These are phyloP conservation scores for Porcisia deanei DNA, from an alignment of 208 protist species.

Conservation along the genomic window DNA sequence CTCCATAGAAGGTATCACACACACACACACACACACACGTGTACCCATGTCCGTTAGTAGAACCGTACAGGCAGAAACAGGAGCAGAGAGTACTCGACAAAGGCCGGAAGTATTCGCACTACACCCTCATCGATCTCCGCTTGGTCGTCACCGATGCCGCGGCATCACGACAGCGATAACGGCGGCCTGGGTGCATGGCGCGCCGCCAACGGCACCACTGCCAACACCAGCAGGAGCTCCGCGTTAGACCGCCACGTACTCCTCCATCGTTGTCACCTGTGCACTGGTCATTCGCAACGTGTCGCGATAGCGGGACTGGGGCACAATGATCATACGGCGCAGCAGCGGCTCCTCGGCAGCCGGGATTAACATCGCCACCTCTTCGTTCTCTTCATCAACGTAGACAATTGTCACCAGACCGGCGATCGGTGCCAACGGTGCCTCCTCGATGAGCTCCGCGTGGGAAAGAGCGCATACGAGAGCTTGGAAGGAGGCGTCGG, in stretches of 20 bases:
- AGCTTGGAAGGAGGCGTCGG: slow-evolving; percentile 24
- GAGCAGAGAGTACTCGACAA: not conserved
- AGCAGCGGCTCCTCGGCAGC: slow-evolving; percentile 53
- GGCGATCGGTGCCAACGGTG: slow-evolving; percentile 69
- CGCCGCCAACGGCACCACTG: not conserved
- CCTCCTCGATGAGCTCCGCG: slow-evolving; percentile 76
- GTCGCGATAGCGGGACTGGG: slow-evolving; percentile 32
- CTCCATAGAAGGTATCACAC: not conserved
- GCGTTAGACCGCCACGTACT: slow-evolving; percentile 53
- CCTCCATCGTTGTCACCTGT: slow-evolving; percentile 56
- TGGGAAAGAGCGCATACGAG: slow-evolving; percentile 83
- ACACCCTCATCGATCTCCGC: not conserved
- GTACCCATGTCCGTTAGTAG: no score
- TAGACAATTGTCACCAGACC: slow-evolving; percentile 61
- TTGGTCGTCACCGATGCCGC: not conserved
- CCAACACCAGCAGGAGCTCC: not conserved
- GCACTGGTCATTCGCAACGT: slow-evolving; percentile 46
- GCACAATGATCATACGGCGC: slow-evolving; percentile 71
- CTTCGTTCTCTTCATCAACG: slow-evolving; percentile 76
- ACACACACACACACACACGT: not conserved
- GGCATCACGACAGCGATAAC: not conserved
- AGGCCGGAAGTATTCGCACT: not conserved
- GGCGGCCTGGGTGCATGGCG: not conserved
- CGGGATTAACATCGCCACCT: slow-evolving; percentile 70
- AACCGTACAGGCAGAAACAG: not conserved